Evolutionary conservation across 257 asterid species (phyloP).

Genomic region (Fraxinus pennsylvanica): DNA sequence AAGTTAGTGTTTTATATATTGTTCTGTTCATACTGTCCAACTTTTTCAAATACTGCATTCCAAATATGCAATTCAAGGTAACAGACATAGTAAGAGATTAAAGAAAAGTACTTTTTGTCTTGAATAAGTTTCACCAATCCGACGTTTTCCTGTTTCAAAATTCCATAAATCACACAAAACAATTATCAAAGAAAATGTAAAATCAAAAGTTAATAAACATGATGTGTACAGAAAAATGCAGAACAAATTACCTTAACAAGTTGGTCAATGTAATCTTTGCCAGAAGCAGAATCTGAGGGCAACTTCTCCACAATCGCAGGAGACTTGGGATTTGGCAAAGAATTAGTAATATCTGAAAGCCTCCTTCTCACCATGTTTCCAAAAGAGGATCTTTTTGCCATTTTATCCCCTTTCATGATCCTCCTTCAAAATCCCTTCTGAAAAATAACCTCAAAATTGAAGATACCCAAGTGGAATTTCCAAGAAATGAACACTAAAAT

Average conservation of each 20-base stretch:
- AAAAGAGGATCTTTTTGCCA: constrained; percentile 73
- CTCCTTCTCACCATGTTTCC: constrained; percentile 66
- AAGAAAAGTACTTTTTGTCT: constrained; percentile 60
- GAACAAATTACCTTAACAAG: constrained; percentile 55
- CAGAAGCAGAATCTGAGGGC: constrained; percentile 38
- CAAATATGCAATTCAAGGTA: not conserved
- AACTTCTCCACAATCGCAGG: constrained; percentile 42
- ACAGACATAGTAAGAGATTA: not conserved
- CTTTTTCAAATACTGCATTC: not conserved
- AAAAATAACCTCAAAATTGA: constrained; percentile 4
- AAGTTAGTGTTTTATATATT: not conserved
- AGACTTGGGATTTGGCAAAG: constrained; percentile 62
- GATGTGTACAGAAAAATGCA: not conserved
- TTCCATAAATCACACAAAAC: not conserved
- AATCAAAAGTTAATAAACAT: not conserved
- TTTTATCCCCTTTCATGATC: constrained; percentile 62
- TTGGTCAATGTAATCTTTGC: constrained; percentile 46
- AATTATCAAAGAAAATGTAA: not conserved
- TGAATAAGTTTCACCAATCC: constrained; percentile 69
- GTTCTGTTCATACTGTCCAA: not conserved
- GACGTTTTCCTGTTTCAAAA: constrained; percentile 65
- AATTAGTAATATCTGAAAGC: constrained; percentile 80
- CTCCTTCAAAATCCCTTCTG: not conserved
- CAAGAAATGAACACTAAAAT: not conserved
- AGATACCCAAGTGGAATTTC: not conserved